Evolutionary conservation across 176 grass and related monocot species (phyloP), one percentile per base, ranked within the genome.

Genomic region (Avena eriantha): DNA sequence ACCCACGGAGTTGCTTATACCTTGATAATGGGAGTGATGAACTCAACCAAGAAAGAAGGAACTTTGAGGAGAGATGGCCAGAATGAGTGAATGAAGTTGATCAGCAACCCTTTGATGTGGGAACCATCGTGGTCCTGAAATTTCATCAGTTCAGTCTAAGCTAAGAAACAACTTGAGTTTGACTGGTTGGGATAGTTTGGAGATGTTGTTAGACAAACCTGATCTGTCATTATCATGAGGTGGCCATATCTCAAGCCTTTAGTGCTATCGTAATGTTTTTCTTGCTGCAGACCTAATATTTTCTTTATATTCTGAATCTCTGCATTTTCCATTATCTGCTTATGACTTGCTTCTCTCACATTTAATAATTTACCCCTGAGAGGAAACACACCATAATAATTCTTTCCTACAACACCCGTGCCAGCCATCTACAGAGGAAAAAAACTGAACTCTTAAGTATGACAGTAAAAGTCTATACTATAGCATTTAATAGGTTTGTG

Each of bases 181-280:
- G 1, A 71, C 12, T 61, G 35, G 5, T 79, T 60, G 8, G 48
- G 31, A 76, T 43, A n/a, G 39, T 71, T 18, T 80, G 61, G 22
- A 70, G 60, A 83, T 10, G 10, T 51, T 57, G 24, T 68, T 0
- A 56, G 18, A 24, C 57, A 48, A 76, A 95, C 96, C 93, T 98
- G 96, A 91, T 98, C 96, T 17, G 96, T 98, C 96, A 98, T 98
- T 87, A 98, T 98, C 96, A 98, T 96, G 31, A 98, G 93, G 83
- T 94, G 93, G 3, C 96, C 96, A 73, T 98, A 98, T 98, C 96
- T 90, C 80, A 98, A 88, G 23, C 92, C 96, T 82, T 98, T 96
- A 13, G 71, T 50, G 39, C 76, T 92, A 22, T 90, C 86, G 73
- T 95, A 98, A 50, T 94, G 24, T 63, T 95, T 98, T 0, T 77